phyloP scores from a whole-genome alignment of 2,329 filamentous ascomycete genomes.

The Lomentospora prolificans region DNA sequence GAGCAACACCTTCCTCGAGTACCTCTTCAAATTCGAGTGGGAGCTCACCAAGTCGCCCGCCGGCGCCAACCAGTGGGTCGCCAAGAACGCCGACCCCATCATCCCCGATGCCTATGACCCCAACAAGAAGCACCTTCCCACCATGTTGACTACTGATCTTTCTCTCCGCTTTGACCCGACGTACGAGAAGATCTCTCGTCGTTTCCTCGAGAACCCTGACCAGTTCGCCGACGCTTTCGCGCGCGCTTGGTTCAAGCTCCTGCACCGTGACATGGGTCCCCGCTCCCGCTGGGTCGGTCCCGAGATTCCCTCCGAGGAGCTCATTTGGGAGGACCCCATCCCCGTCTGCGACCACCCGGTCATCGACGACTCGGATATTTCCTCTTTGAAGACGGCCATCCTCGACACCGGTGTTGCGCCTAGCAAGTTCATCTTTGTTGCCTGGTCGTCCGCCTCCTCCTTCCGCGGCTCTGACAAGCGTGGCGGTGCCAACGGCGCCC shows the following conservation, averaged over 20 bases:
- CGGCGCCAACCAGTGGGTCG: conserved; percentile 68
- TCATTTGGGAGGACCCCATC: conserved; percentile 69
- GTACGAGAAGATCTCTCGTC: conserved; percentile 68
- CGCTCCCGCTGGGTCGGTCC: conserved; percentile 62
- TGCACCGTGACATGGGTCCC: conserved; percentile 72
- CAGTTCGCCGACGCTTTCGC: conserved; percentile 60
- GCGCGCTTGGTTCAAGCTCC: conserved; percentile 74
- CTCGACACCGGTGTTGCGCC: conserved; percentile 50
- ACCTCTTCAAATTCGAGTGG: conserved; percentile 72
- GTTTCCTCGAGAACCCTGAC: conserved; percentile 58
- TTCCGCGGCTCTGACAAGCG: conserved; percentile 73
- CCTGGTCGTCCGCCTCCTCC: conserved; percentile 61
- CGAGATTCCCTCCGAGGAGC: conserved; percentile 58
- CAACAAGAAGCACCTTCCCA: conserved; percentile 63
- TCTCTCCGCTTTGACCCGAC: conserved; percentile 59
- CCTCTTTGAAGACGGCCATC: conserved; percentile 59
- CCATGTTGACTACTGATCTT: conserved; percentile 68
- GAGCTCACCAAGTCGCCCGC: conserved; percentile 65
- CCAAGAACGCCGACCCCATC: conserved; percentile 55
- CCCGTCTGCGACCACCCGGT: conserved; percentile 47
- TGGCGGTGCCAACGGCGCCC: conserved; percentile 70
- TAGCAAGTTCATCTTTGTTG: conserved; percentile 52
- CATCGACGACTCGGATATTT: conserved; percentile 52
- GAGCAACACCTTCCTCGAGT: conserved; percentile 66
- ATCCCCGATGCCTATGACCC: conserved; percentile 64